phyloP scores from a whole-genome alignment of 2,329 filamentous ascomycete genomes.

The Thermoascus crustaceus region DNA sequence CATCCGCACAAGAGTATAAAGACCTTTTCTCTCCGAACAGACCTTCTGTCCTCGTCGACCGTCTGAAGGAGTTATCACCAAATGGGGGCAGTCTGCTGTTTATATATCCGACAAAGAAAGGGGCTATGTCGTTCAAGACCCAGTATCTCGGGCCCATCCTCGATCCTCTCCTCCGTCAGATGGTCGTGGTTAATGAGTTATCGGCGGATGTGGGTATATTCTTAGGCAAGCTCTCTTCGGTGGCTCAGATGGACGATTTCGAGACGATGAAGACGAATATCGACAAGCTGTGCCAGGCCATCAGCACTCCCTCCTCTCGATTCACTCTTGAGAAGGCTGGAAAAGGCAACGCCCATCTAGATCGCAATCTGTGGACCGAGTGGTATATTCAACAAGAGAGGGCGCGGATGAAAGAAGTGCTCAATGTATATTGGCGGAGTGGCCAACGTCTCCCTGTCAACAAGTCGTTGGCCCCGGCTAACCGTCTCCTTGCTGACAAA shows the following conservation, averaged over 20 bases:
- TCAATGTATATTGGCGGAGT: conserved; percentile 36
- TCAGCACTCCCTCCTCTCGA: conserved; percentile 31
- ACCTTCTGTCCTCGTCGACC: conserved; percentile 52
- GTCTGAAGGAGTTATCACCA: conserved; percentile 51
- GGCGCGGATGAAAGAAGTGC: conserved; percentile 46
- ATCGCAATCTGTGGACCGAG: conserved; percentile 50
- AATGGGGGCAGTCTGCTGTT: conserved; percentile 52
- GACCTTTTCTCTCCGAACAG: conserved; percentile 50
- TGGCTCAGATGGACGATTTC: conserved; percentile 48
- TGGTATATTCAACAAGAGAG: conserved; percentile 61
- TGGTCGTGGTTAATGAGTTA: conserved; percentile 51
- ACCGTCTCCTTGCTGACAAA: conserved; percentile 26
- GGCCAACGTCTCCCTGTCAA: conserved; percentile 25
- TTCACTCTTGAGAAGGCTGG: conserved; percentile 44
- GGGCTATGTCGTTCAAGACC: conserved; percentile 50
- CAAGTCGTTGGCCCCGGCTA: conserved; percentile 18
- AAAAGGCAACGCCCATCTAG: conserved; percentile 43
- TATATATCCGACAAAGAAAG: conserved; percentile 53
- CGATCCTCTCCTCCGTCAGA: conserved; percentile 51
- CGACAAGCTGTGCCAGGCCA: conserved; percentile 29
- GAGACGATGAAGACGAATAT: conserved; percentile 40
- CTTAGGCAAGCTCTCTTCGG: conserved; percentile 47
- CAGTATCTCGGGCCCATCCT: conserved; percentile 54
- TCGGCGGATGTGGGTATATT: conserved; percentile 48
- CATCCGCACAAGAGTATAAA: conserved; percentile 49